These are phyloP conservation scores for Psilocybe sp. DNA, from an alignment of 768 basidiomycete species.

Conservation along the genomic window DNA sequence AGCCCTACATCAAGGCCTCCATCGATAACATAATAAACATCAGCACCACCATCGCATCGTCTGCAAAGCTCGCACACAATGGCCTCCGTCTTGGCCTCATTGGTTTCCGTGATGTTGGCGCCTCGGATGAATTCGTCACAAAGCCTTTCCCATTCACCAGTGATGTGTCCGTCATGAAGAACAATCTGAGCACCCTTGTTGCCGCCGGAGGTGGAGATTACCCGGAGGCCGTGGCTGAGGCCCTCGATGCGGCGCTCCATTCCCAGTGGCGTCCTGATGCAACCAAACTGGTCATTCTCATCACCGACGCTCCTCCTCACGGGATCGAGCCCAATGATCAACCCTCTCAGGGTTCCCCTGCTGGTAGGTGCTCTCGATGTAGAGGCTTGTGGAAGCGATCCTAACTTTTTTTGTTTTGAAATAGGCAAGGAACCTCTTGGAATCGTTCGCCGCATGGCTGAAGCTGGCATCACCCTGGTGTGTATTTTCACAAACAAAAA, in stretches of 20 bases:
- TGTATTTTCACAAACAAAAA: neutral
- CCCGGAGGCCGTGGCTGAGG: constrained; percentile 9
- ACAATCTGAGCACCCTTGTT: constrained; percentile 1
- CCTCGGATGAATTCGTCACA: too few relatives aligned
- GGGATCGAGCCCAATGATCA: constrained; percentile 13
- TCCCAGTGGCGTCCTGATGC: constrained; percentile 9
- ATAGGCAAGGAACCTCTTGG: too few relatives aligned
- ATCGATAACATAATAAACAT: constrained; percentile 4
- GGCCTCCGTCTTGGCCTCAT: constrained; percentile 6
- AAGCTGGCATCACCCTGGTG: neutral
- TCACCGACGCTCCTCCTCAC: constrained; percentile 18
- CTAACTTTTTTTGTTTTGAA: too few relatives aligned
- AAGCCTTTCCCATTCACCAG: too few relatives aligned
- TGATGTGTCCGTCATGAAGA: constrained; percentile 1
- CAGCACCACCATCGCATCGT: constrained; percentile 3
- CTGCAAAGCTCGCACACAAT: constrained; percentile 1
- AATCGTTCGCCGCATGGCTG: constrained; percentile 1
- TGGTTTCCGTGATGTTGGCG: constrained; percentile 8
- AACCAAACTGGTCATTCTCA: constrained; percentile 12
- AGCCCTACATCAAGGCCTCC: constrained; percentile 9
- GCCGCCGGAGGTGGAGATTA: constrained; percentile 13
- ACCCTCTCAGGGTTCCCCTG: neutral
- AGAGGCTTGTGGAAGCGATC: too few relatives aligned
- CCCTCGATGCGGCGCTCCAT: constrained; percentile 6
- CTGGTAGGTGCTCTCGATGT: too few relatives aligned